Percentiles rank a stretch among this genome's conserved stretches.
phyloP scores from a whole-genome alignment of 768 basidiomycete species.

The Phanerochaete carnosa region DNA sequence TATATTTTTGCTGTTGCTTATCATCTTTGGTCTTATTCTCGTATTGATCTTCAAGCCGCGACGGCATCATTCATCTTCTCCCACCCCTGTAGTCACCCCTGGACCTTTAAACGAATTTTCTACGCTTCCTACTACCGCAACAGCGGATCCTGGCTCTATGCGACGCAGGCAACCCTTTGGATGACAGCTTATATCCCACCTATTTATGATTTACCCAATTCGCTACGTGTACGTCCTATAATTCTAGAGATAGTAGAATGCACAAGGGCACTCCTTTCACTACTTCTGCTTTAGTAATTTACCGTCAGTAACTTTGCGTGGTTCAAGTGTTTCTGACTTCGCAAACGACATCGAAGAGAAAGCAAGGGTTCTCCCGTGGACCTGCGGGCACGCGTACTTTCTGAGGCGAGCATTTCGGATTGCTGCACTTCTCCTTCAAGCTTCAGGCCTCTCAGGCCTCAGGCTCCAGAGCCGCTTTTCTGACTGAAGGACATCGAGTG shows the following conservation, averaged over 20 bases:
- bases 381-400: too few species aligned
- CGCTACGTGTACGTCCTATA: slow-evolving; percentile 8
- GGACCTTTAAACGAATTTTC: neutral
- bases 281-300: too few species aligned
- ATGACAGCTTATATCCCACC: slow-evolving; percentile 1
- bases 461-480: too few species aligned
- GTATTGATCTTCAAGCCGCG: slow-evolving; percentile 93
- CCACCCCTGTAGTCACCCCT: slow-evolving; percentile 7
- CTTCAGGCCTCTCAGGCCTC: too few species aligned
- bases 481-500: too few species aligned
- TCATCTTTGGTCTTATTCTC: slow-evolving; percentile 85
- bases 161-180: slow-evolving; percentile 10
- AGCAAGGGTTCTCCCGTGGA: too few species aligned
- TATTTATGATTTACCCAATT: slow-evolving; percentile 1
- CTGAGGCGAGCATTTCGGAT: too few species aligned
- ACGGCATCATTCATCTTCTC: slow-evolving; percentile 37
- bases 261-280: neutral
- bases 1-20: slow-evolving; percentile 86
- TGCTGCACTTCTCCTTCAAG: too few species aligned
- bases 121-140: neutral
- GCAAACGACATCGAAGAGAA: too few species aligned
- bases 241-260: neutral
- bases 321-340: too few species aligned
- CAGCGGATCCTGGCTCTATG: neutral
- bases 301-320: too few species aligned